Base-by-base conservation (phyloP, 2,329 filamentous ascomycete genomes). In the Shiraia bambusicola region DNA sequence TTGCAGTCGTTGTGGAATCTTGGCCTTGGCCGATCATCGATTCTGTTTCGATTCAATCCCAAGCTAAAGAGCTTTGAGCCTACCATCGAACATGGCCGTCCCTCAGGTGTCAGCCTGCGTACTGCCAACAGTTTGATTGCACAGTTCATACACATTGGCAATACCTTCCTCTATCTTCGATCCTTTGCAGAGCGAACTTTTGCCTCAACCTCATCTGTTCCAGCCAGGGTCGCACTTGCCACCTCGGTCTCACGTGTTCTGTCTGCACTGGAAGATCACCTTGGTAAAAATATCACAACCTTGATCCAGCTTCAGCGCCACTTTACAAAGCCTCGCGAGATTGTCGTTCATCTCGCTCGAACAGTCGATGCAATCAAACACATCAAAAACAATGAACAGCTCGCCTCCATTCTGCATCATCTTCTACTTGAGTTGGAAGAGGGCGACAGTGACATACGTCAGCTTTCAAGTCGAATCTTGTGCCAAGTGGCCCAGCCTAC, bases 1-100 rank as follows among this genome's bases (percentile, higher is more conserved):
- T 46, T 76, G 2, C 58, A 67, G 13, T 84, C 82, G 9, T 70
- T 92, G 1, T 72, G 86, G 47, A 78, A 82, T 10, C 71, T 92
- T 1, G 80, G 82, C 0, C 76, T 90, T 5, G 88, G 87, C 0
- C 77, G 86, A 34, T 83, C 82, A 28, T 91, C 87, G 0, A 74
- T 86, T 2, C 77, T 93, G 25, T 93, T 88, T 63, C 60, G 67
- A 0, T 88, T 81, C 75, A 72, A 83, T 36, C 62, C 73, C 2
- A 70, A 72, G 2, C 73, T 73, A 19, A 69, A 67, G 16, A 70
- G 69, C 0, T 88, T 91, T 53, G 63, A 69, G 28, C 70, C 67
- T 28, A 63, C 65, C 3, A 60, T 78, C 26, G 54, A 66, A 3
- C 65, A 75, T 38, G 65, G 75, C 1, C 67, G 75, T 2, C 65